Conservation (phyloP, 345 rosid genomes). For the Boechera stricta region DNA sequence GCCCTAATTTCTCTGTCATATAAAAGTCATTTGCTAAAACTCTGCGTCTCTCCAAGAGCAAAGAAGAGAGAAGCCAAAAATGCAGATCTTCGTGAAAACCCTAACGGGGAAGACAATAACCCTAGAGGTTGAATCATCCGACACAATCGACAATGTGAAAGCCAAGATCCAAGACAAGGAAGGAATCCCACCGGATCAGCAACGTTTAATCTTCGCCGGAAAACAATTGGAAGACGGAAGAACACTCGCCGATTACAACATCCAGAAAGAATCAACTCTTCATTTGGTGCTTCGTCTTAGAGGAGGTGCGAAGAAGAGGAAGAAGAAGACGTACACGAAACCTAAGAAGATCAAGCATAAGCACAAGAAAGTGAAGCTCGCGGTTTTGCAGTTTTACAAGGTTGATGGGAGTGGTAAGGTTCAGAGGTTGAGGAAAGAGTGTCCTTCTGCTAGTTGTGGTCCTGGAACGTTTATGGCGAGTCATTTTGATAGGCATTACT, state of each 20-base stretch:
- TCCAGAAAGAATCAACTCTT: conserved; percentile 75
- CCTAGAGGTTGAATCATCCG: conserved; percentile 67
- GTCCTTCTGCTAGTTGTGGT: conserved; percentile 66
- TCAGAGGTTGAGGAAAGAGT: conserved; percentile 72
- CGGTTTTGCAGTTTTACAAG: conserved; percentile 66
- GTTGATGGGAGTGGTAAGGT: conserved; percentile 67
- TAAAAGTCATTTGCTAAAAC: conserved; percentile 3
- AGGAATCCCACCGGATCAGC: conserved; percentile 71
- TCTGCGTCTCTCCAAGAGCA: background rate
- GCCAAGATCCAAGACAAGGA: conserved; percentile 78
- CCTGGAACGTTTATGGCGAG: conserved; percentile 78
- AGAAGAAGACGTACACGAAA: conserved; percentile 82
- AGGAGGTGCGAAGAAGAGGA: conserved; percentile 76
- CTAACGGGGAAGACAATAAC: conserved; percentile 76
- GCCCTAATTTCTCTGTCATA: conserved; percentile 25
- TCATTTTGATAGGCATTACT: conserved; percentile 70
- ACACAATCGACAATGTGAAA: conserved; percentile 73
- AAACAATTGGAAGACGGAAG: conserved; percentile 73
- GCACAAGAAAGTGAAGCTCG: conserved; percentile 75
- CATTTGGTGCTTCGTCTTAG: conserved; percentile 71
- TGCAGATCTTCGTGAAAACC: conserved; percentile 85
- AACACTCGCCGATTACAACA: conserved; percentile 75
- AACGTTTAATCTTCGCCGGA: conserved; percentile 68
- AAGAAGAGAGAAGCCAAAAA: conserved; percentile 1
- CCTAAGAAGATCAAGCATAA: conserved; percentile 76